A percentile compares a stretch with the other conserved stretches of the same genome.
These are phyloP conservation scores for Picea engelmannii DNA, from an alignment of 83 land plant genomes.

Conservation along the genomic window DNA sequence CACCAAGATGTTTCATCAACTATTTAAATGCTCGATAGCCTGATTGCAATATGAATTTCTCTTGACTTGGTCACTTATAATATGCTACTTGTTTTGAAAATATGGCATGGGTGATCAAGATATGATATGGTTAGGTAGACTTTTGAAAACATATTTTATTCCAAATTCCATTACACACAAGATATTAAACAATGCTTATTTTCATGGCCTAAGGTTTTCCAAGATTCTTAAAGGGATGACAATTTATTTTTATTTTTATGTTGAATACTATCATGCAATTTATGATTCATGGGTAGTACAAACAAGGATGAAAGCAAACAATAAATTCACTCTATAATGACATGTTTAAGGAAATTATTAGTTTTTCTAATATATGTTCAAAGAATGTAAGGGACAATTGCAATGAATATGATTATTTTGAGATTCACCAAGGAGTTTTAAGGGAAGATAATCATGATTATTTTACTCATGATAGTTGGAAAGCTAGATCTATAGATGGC, in stretches of 20 bases:
- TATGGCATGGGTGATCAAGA: slow-evolving; percentile 60
- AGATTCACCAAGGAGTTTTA: too few species aligned
- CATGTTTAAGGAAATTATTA: background rate
- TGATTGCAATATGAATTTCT: slow-evolving; percentile 39
- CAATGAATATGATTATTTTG: too few species aligned
- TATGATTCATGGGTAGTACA: slow-evolving; percentile 16
- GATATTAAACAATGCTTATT: slow-evolving; percentile 46
- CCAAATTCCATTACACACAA: slow-evolving; percentile 51
- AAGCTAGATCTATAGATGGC: too few species aligned
- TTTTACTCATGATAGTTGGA: too few species aligned
- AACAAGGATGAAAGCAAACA: background rate
- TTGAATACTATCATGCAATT: slow-evolving; percentile 55
- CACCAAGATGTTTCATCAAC: slow-evolving; percentile 32
- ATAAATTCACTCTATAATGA: background rate
- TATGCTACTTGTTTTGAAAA: slow-evolving; percentile 11
- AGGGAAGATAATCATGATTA: too few species aligned
- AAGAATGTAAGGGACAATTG: background rate
- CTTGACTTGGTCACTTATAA: slow-evolving; percentile 67
- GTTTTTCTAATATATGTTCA: background rate
- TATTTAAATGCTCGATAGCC: slow-evolving; percentile 52
- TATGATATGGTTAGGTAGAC: slow-evolving; percentile 40
- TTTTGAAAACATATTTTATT: slow-evolving; percentile 61
- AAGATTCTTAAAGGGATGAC: slow-evolving; percentile 11
- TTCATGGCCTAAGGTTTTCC: slow-evolving; percentile 6
- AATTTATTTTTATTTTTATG: slow-evolving; percentile 35